Conservation (phyloP, 2,329 filamentous ascomycete genomes). For the Lizonia empirigonia region DNA sequence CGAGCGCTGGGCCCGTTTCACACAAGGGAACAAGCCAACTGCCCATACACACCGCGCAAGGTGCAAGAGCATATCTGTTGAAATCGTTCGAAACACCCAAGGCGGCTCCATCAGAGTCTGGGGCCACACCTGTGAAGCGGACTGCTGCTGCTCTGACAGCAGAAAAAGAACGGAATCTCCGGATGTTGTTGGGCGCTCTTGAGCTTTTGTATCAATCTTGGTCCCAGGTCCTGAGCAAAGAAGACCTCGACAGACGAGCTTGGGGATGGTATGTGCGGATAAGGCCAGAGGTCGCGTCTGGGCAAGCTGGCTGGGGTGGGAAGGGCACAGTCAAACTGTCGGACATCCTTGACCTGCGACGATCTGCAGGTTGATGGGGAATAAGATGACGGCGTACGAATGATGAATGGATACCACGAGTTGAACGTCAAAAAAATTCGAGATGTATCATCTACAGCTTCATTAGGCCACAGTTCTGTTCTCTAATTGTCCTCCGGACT, state of each 20-base stretch:
- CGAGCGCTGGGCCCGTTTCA: constrained; percentile 40
- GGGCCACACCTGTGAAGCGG: constrained; percentile 51
- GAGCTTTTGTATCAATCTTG: constrained; percentile 76
- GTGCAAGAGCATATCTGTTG: constrained; percentile 64
- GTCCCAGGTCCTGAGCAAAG: constrained; percentile 64
- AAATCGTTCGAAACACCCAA: constrained; percentile 63
- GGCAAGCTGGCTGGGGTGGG: constrained; percentile 80
- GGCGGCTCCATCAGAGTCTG: constrained; percentile 19
- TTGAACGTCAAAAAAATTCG: background rate
- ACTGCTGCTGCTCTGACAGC: constrained; percentile 55
- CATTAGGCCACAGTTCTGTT: background rate
- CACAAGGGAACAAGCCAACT: constrained; percentile 55
- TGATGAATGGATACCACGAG: background rate
- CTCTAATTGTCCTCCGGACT: background rate
- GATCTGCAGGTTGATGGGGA: constrained; percentile 12
- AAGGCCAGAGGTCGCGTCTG: constrained; percentile 75
- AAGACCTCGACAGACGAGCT: constrained; percentile 75
- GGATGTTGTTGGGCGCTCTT: constrained; percentile 71
- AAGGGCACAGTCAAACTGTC: constrained; percentile 72
- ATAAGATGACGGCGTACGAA: background rate
- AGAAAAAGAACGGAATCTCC: constrained; percentile 73
- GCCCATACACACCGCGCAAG: constrained; percentile 75
- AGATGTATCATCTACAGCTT: background rate
- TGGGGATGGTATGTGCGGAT: constrained; percentile 83
- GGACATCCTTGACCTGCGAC: constrained; percentile 58